A percentile compares a stretch with the other conserved stretches of the same genome.
Evolutionary conservation across 1,284 basidiomycete genomes (phyloP).

Genomic region (Bjerkandera adusta): DNA sequence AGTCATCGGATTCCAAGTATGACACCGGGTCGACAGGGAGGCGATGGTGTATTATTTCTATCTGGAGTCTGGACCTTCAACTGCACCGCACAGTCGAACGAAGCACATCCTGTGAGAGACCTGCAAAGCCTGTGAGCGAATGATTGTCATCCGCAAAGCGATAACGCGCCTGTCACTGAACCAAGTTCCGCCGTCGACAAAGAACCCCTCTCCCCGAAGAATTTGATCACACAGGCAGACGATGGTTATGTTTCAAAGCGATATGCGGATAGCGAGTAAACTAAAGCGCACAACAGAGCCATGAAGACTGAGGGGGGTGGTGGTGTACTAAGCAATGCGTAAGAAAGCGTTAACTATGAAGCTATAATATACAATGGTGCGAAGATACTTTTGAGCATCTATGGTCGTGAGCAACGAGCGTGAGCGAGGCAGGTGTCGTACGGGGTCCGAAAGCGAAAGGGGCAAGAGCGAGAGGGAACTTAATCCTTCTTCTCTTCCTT

Average conservation of each 20-base stretch:
- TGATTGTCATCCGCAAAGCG: too few species aligned
- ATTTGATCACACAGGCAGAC: not conserved
- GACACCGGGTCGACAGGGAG: too few species aligned
- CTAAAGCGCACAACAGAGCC: slow-evolving; percentile 11
- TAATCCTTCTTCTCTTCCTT: slow-evolving; percentile 76
- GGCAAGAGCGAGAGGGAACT: slow-evolving; percentile 20
- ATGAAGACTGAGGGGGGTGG: slow-evolving; percentile 23
- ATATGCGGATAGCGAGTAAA: slow-evolving; percentile 16
- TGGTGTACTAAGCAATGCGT: slow-evolving; percentile 7
- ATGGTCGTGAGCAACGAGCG: slow-evolving; percentile 8
- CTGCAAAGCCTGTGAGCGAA: too few species aligned
- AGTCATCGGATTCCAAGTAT: too few species aligned
- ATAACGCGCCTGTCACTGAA: too few species aligned
- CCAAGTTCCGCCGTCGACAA: too few species aligned
- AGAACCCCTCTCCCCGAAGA: too few species aligned
- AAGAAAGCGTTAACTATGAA: slow-evolving; percentile 17
- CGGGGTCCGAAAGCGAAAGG: slow-evolving; percentile 8
- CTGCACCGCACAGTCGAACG: too few species aligned
- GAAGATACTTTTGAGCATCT: slow-evolving; percentile 27
- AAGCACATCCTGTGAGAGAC: too few species aligned
- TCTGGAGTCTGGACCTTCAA: too few species aligned
- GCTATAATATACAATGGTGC: slow-evolving; percentile 13
- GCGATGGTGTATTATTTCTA: too few species aligned
- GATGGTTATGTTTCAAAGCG: slow-evolving; percentile 10
- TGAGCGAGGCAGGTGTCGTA: slow-evolving; percentile 13